Percentiles rank a stretch among this genome's conserved stretches.
These are phyloP conservation scores for Aureobasidium sp. DNA, from an alignment of 2,329 filamentous ascomycete genomes.

Conservation along the genomic window DNA sequence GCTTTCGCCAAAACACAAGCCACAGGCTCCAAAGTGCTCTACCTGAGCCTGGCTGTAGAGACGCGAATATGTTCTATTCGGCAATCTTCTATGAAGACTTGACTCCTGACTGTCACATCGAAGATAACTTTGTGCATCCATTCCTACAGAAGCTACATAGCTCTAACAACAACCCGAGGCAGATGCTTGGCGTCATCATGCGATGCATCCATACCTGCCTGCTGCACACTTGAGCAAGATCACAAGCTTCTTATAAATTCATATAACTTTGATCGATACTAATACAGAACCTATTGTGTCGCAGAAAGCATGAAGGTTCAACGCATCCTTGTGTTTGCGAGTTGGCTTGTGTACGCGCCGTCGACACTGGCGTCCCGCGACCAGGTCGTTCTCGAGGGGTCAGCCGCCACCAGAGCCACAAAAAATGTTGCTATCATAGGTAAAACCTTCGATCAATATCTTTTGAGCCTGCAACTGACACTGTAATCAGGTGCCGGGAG, in stretches of 20 bases:
- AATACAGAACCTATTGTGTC: neutral
- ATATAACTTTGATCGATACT: neutral
- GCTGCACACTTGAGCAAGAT: neutral
- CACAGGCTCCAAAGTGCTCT: neutral
- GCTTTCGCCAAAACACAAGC: neutral
- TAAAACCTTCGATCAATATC: neutral
- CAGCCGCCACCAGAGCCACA: neutral
- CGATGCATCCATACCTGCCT: neutral
- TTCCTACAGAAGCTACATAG: neutral
- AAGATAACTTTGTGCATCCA: neutral
- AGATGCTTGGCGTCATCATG: constrained; percentile 2
- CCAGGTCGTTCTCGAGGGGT: neutral
- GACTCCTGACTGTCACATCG: neutral
- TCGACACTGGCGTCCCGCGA: neutral
- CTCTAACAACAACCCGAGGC: neutral
- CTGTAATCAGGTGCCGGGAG: constrained; percentile 63
- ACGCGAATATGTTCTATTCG: neutral
- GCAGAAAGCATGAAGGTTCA: neutral
- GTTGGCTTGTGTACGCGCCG: neutral
- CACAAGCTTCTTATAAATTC: neutral
- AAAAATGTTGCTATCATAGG: constrained; percentile 12
- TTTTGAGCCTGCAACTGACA: neutral
- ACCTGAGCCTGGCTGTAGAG: neutral
- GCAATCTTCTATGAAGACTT: too few species aligned
- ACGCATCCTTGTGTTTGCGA: neutral